Percentiles rank a stretch among this genome's conserved stretches.
These are phyloP conservation scores for Canna indica DNA, from an alignment of 176 grass and related monocot species.

Conservation along the genomic window DNA sequence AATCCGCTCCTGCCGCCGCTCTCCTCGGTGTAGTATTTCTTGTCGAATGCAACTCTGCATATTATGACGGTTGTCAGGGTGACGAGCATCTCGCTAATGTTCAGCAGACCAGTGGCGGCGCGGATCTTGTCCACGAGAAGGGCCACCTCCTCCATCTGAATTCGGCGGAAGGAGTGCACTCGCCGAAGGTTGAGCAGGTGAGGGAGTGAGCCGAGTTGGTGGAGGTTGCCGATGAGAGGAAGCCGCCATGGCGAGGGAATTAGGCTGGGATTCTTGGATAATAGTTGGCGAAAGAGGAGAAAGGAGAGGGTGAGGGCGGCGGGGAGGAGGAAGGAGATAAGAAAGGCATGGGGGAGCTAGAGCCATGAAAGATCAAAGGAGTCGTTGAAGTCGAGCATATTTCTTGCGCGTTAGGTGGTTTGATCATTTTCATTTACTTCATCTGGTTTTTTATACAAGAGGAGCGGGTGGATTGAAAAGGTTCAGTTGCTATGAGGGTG, in stretches of 20 bases:
- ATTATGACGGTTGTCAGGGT: slow-evolving; percentile 2
- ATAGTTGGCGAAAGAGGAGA: neutral
- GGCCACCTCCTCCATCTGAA: neutral
- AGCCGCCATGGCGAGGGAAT: neutral
- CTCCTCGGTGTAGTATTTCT: neutral
- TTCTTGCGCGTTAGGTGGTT: no score
- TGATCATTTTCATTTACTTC: no score
- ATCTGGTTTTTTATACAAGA: no score
- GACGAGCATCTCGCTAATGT: slow-evolving; percentile 8
- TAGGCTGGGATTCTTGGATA: neutral
- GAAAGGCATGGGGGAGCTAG: neutral
- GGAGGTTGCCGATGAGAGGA: slow-evolving; percentile 3
- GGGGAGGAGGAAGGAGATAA: neutral
- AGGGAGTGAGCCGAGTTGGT: neutral
- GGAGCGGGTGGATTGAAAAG: no score
- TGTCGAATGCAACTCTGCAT: slow-evolving; percentile 20
- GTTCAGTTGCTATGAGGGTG: no score
- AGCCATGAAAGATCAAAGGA: neutral
- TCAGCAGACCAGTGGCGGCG: neutral
- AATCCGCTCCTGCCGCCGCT: neutral
- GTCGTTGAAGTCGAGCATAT: no score
- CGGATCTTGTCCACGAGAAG: neutral
- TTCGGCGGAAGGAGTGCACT: neutral
- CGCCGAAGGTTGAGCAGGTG: neutral
- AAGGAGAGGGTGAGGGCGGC: neutral